Conservation (phyloP, 108 stramenopile genomes). For the Cylindrotheca closterium region DNA sequence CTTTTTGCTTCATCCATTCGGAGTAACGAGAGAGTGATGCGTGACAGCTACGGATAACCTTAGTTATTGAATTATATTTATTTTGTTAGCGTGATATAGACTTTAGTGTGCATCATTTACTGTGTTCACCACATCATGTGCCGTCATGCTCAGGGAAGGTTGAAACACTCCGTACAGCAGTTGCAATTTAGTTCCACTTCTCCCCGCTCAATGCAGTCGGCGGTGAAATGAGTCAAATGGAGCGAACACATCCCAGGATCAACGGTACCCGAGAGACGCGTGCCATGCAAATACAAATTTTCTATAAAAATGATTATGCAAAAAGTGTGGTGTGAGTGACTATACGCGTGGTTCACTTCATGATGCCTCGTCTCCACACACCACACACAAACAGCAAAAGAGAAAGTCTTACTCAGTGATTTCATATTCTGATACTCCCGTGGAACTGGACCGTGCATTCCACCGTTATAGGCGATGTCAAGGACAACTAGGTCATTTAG, state of each 20-base stretch:
- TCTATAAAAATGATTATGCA: slow-evolving; percentile 2
- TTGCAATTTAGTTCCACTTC: slow-evolving; percentile 10
- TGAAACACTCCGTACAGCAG: slow-evolving; percentile 20
- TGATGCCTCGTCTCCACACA: not conserved
- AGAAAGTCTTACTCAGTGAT: slow-evolving; percentile 9
- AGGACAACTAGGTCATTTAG: slow-evolving; percentile 4
- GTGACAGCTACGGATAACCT: too few species aligned
- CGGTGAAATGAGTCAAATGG: slow-evolving; percentile 1
- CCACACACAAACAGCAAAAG: not conserved
- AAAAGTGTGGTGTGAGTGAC: not conserved
- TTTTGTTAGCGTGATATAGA: too few species aligned
- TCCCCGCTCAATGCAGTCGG: slow-evolving; percentile 11
- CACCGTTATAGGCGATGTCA: slow-evolving; percentile 23
- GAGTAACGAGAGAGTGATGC: too few species aligned
- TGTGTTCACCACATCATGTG: too few species aligned
- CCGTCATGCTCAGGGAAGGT: slow-evolving; percentile 9
- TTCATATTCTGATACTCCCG: slow-evolving; percentile 11
- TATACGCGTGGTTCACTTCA: not conserved
- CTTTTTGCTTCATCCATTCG: too few species aligned
- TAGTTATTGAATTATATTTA: too few species aligned
- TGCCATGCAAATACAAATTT: slow-evolving; percentile 12
- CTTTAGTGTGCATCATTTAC: too few species aligned
- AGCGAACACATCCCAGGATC: slow-evolving; percentile 14
- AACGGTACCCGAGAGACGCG: slow-evolving; percentile 12
- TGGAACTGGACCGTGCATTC: slow-evolving; percentile 18